Base-by-base conservation (phyloP, 257 asterid genomes). In the Primulina tabacum region DNA sequence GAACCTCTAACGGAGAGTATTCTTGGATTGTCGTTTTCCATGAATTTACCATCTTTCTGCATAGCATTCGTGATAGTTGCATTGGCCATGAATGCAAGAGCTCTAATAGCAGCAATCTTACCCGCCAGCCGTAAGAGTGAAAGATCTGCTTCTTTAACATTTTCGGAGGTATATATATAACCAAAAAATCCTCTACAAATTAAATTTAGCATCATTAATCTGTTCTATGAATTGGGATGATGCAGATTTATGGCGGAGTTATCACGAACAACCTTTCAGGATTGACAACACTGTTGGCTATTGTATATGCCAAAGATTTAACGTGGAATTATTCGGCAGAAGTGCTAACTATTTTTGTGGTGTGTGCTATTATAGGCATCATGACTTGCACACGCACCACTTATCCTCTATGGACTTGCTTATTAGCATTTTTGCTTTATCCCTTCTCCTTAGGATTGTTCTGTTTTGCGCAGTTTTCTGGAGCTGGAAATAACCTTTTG, bases 191-290 rank as follows among this genome's bases (percentile, higher is more conserved):
- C 21, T 17, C 30, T 24, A 33, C 30, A 8, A 5, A 33, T 32
- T 14, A 50, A 50, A 50, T 16, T 16, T 16, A 16, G 57, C 21
- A 17, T 50, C 21, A 5, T 50, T 50, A 6, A 50, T 1, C 1
- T 0, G 20, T 50, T 50, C 18, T 17, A 50, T 17, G 57, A 16
- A 50, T 50, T 6, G 7, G 24, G 17, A 21, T 40, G 62, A 26
- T 29, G 16, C 86, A 84, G 92, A 82, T 86, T 50, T 86, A 84
- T 52, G 82, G 83, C 5, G 92, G 88, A 52, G 90, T 81, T 50
- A 82, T 86, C 53, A 82, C 84, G 92, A 88, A 82, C 92, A 88
- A 86, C 77, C 69, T 86, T 2, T 68, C 81, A 12, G 92, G 92
- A 38, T 55, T 88, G 78, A 76, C 82, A 38, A 69, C 85, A 11